Evolutionary conservation across 768 basidiomycete genomes (phyloP).

Genomic region (Suillus lakei): DNA sequence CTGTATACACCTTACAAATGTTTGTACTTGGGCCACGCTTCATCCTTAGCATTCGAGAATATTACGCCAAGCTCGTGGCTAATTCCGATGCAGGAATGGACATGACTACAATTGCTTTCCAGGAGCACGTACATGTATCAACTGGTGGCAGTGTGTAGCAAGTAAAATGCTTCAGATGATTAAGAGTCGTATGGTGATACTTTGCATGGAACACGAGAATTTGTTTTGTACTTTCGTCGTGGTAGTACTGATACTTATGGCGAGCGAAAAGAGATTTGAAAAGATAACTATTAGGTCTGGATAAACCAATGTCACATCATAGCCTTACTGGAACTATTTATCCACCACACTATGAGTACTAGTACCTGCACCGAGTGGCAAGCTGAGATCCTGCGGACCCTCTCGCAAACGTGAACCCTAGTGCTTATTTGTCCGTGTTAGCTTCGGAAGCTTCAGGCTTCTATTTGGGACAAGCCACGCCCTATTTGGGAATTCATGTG

Average conservation of each 20-base stretch:
- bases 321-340: too few species aligned
- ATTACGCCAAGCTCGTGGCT: background rate
- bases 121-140: background rate
- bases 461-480: background rate
- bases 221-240: background rate
- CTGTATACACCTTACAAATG: background rate
- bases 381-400: too few species aligned
- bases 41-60: background rate
- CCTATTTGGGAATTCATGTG: constrained; percentile 11
- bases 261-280: background rate
- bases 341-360: too few species aligned
- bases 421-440: background rate
- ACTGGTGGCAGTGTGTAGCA: background rate
- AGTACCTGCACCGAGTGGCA: too few species aligned
- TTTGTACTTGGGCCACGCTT: background rate
- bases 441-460: background rate
- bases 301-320: too few species aligned
- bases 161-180: background rate
- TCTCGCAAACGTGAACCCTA: too few species aligned
- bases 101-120: background rate
- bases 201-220: background rate
- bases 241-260: background rate
- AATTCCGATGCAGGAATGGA: background rate
- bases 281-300: background rate
- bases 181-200: too few species aligned